Base-by-base conservation (phyloP, 2,329 filamentous ascomycete species). In the Bipolaris gigantea region DNA sequence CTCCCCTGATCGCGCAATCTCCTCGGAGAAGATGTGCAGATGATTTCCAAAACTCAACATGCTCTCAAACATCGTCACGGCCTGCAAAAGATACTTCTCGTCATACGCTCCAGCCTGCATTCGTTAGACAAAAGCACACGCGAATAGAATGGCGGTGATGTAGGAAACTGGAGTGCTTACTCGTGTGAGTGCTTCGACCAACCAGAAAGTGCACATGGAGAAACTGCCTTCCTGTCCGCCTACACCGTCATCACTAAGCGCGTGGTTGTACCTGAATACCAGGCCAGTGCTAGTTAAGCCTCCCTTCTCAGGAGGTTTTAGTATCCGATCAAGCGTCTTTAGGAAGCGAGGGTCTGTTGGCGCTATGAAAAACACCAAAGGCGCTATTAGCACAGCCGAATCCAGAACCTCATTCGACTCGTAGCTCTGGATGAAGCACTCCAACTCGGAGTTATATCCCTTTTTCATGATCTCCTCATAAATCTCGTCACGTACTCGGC, bases 151-250 rank as follows among this genome's bases (percentile, higher is more conserved):
- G 16, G 10, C 23, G 13, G 6, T 13, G 38, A 16, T 16, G 4
- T 19, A 13, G 48, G 39, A 44, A 34, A 13, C 33, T 36, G 43
- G 80, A 76, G 61, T 82, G 77, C 59, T 23, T 60, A 88, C 88
- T 30, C 89, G 81, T 27, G 88, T 89, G 75, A 92, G 81, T 21
- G 89, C 88, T 73, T 92, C 89, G 11, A 92, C 87, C 0, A 91
- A 83, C 89, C 89, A 92, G 71, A 92, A 92, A 0, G 88, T 92
- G 67, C 88, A 90, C 88, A 92, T 91, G 66, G 83, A 86, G 69
- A 92, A 92, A 18, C 88, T 88, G 19, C 89, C 89, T 73, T 92
- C 89, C 47, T 82, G 80, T 16, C 89, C 89, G 34, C 88, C 87
- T 8, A 92, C 87, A 27, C 88, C 87, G 65, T 92, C 89, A 50